These are phyloP conservation scores for Aspergillus taichungensis DNA, from an alignment of 495 filamentous ascomycete genomes.

Conservation along the genomic window DNA sequence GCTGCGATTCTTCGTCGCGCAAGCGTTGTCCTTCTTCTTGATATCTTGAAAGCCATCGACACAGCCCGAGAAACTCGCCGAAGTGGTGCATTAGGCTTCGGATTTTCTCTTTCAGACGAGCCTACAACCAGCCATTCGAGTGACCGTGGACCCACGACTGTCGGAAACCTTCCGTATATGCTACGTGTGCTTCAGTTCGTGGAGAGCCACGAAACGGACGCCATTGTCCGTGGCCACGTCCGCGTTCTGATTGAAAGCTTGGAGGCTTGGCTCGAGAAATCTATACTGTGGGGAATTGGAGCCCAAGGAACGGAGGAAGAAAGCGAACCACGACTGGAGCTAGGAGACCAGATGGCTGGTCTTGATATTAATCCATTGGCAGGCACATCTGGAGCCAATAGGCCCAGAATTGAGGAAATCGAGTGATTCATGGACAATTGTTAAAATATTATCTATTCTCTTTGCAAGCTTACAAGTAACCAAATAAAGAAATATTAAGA, in stretches of 20 bases:
- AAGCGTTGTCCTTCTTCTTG: slow-evolving; percentile 59
- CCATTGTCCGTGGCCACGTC: slow-evolving; percentile 64
- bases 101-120: slow-evolving; percentile 43
- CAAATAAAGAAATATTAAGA: too few species aligned
- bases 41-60: slow-evolving; percentile 58
- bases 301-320: slow-evolving; percentile 10
- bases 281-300: slow-evolving; percentile 35
- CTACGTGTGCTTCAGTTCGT: slow-evolving; percentile 57
- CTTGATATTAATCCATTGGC: slow-evolving; percentile 26
- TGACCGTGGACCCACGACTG: slow-evolving; percentile 14
- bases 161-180: slow-evolving; percentile 52
- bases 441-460: not conserved
- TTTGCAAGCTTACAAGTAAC: not conserved
- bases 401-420: slow-evolving; percentile 45
- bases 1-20: slow-evolving; percentile 66
- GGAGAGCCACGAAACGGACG: slow-evolving; percentile 59
- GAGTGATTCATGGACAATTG: slow-evolving; percentile 19
- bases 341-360: slow-evolving; percentile 34
- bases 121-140: not conserved
- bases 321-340: slow-evolving; percentile 18
- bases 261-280: slow-evolving; percentile 59
- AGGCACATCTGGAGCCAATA: slow-evolving; percentile 18
- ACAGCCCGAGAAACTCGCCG: slow-evolving; percentile 36
- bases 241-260: slow-evolving; percentile 61
- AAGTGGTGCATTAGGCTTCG: slow-evolving; percentile 47